Conservation (phyloP, 352 stramenopile genomes). For the Phytophthora nicotianae region DNA sequence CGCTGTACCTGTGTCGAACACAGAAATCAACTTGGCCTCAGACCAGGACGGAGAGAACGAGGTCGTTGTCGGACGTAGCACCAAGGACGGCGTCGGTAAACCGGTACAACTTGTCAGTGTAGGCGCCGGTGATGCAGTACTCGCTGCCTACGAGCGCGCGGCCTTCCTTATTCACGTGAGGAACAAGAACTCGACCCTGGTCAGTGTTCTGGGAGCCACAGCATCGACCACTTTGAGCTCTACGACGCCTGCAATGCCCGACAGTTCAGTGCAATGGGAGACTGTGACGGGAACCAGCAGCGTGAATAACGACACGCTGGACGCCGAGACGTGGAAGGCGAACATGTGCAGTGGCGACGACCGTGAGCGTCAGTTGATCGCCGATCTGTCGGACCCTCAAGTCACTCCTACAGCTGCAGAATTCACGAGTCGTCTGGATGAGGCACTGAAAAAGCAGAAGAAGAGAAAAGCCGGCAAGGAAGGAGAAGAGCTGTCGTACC, state of each 20-base stretch:
- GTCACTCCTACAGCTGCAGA: conserved; percentile 43
- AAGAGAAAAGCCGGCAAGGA: conserved; percentile 27
- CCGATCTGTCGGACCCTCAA: conserved; percentile 48
- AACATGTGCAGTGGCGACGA: conserved; percentile 53
- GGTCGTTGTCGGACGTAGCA: conserved; percentile 28
- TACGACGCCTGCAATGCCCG: conserved; percentile 41
- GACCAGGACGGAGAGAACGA: conserved; percentile 31
- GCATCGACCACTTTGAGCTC: conserved; percentile 5
- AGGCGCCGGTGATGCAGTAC: conserved; percentile 58
- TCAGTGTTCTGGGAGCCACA: conserved; percentile 66
- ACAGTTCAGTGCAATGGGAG: conserved; percentile 52
- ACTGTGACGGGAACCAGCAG: conserved; percentile 36
- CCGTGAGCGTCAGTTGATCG: conserved; percentile 59
- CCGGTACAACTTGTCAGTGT: conserved; percentile 57
- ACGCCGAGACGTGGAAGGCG: conserved; percentile 53
- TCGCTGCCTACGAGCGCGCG: conserved; percentile 66
- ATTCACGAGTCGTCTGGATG: conserved; percentile 59
- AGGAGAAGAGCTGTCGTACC: conserved; percentile 49
- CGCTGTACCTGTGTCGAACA: conserved; percentile 62
- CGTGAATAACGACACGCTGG: conserved; percentile 36
- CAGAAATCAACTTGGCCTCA: conserved; percentile 43
- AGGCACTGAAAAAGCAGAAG: conserved; percentile 42
- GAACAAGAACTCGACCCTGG: conserved; percentile 76
- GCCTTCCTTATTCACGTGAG: conserved; percentile 72
- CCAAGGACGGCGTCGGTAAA: conserved; percentile 41